Base-by-base conservation (phyloP, 2,329 filamentous ascomycete species). In the Paracorniculantispora psalliotae region DNA sequence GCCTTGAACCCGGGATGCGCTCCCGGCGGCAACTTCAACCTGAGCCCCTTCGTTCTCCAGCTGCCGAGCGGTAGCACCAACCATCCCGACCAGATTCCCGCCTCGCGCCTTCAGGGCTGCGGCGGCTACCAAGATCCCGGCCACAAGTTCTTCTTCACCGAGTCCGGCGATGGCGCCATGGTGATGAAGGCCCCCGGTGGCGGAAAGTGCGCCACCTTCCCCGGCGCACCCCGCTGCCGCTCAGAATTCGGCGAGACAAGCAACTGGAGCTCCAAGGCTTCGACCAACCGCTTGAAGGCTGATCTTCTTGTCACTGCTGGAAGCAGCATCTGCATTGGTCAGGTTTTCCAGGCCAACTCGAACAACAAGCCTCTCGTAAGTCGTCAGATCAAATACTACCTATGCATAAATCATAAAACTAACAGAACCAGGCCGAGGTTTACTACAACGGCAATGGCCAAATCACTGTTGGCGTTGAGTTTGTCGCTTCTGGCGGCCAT, bases 41-140 rank as follows among this genome's bases (percentile, higher is more conserved):
- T 50, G 21, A 47, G 35, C 44, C 17, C 17, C 19, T 55, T 53
- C 37, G 60, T 59, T 56, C 56, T 57, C 59, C 52, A 51, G 35
- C 37, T 49, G 3, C n/a, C 44, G 46, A 54, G 26, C 54, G 28
- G 53, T 21, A 26, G 7, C 30, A 35, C 41, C 41, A 37, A 21
- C 6, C 5, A 58, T 26, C 46, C 47, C 4, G 35, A 35, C 23
- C 47, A 43, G 39, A 28, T 44, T 21, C 65, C 67, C 71, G 61
- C 62, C 64, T 50, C 63, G 62, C 67, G 60, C 63, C 50, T 53
- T 2, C 15, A 1, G 6, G 50, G 50, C 9, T 53, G 50, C 23
- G 19, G 19, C 35, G 50, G 50, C 30, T 53, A 39, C 50, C 30
- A 53, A n/a, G 50, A 53, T 39, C 33, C 33, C 17, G 33, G 33